Base-by-base conservation (phyloP, 2,329 filamentous ascomycete species). In the Fusarium tricinctum region DNA sequence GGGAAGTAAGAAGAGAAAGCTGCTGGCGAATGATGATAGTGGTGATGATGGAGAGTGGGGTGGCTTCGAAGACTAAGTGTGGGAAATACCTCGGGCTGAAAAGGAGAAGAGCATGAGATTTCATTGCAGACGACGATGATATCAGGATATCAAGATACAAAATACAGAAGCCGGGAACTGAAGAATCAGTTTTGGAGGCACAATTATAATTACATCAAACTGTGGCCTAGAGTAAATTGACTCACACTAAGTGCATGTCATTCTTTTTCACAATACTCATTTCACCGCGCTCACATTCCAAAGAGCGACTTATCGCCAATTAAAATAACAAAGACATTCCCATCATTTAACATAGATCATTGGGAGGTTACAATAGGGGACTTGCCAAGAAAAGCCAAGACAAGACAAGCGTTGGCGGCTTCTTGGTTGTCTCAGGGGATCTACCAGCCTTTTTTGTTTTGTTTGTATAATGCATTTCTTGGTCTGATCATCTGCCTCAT, bases 1-100 rank as follows among this genome's bases (percentile, higher is more conserved):
- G 63, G 85, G 84, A 28, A 91, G 86, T 77, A 89, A 86, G 79
- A 83, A 82, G 76, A 81, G 85, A 69, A 86, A 85, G 76, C 73
- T 75, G 64, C 75, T 79, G 40, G 64, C 66, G 13, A 67, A 56
- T 9, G 66, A 64, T 8, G 71, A 63, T 8, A 65, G 67, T n/a
- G 76, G 63, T 8, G 67, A 75, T 52, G 79, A 77, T 6, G 68
- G 47, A 22, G 79, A 84, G 69, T 88, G 84, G 84, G 79, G 76
- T 61, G 85, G 86, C 3, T 78, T 88, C 60, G 83, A 71, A 22
- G 68, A 74, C 43, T 74, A 56, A 64, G 48, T 35, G 22, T n/a
- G 5, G 26, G 17, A 19, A 10, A 38, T 38, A 38, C 17, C 35
- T 38, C 35, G 35, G 22, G 19, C 22, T 22, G 28, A n/a, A 33